Conservation (phyloP, 768 basidiomycete genomes). For the Cyclocybe cylindracea region DNA sequence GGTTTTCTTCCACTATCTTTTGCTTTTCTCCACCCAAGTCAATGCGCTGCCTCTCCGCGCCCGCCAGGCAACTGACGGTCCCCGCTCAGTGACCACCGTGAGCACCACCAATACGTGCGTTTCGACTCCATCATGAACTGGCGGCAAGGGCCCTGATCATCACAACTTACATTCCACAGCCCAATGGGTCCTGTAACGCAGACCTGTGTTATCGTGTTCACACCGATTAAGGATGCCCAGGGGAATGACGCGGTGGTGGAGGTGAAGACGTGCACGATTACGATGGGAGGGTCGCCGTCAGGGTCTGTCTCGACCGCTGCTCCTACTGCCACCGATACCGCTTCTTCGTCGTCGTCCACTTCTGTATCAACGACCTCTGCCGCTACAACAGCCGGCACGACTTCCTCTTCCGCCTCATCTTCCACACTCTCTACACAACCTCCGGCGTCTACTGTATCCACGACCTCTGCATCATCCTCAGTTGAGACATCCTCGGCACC, state of each 20-base stretch:
- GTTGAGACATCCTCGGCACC: constrained; percentile 6
- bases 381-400: constrained; percentile 1
- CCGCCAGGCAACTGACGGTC: constrained; percentile 31
- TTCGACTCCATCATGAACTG: not conserved
- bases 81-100: constrained; percentile 44
- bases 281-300: constrained; percentile 27
- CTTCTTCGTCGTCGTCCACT: constrained; percentile 11
- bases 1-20: constrained; percentile 39
- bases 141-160: not conserved
- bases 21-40: constrained; percentile 30
- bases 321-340: constrained; percentile 3
- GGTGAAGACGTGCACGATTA: constrained; percentile 51
- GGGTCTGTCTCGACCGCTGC: constrained; percentile 13
- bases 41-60: constrained; percentile 37
- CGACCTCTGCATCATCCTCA: constrained; percentile 4
- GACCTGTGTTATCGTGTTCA: constrained; percentile 61
- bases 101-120: constrained; percentile 50
- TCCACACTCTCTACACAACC: constrained; percentile 9
- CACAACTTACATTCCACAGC: constrained; percentile 31
- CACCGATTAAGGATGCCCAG: constrained; percentile 48
- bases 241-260: constrained; percentile 54
- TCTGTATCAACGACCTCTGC: constrained; percentile 7
- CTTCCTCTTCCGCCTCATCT: constrained; percentile 16
- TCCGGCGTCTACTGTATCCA: constrained; percentile 12
- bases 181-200: constrained; percentile 51